These are phyloP conservation scores for Saturnispora besseyi DNA, from an alignment of 805 yeast species.

Conservation along the genomic window DNA sequence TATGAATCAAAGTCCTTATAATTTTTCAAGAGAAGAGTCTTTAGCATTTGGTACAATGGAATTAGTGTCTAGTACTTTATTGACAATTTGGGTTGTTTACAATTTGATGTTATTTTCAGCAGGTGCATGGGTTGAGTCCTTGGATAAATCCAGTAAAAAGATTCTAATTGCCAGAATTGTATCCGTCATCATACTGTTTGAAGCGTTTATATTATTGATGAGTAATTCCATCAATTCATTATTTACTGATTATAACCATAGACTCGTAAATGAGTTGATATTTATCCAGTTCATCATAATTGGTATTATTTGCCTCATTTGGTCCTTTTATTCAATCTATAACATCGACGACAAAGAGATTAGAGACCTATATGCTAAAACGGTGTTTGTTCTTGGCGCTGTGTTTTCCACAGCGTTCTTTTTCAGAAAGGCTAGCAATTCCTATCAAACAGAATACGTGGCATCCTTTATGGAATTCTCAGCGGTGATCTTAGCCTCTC, in stretches of 20 bases:
- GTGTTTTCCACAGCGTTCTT: neutral
- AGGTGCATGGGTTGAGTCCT: conserved; percentile 17
- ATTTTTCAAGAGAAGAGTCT: conserved; percentile 14
- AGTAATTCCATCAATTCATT: neutral
- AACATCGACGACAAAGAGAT: neutral
- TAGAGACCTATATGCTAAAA: neutral
- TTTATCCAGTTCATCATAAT: neutral
- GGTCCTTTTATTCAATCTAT: neutral
- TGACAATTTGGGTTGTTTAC: conserved; percentile 26
- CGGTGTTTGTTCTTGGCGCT: neutral
- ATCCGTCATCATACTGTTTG: neutral
- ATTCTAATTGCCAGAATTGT: neutral
- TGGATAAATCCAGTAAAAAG: neutral
- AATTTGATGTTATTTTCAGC: conserved; percentile 23
- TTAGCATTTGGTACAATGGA: conserved; percentile 17
- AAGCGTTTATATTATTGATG: neutral
- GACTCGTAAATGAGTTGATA: neutral
- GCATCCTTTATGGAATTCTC: neutral
- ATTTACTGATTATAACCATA: too few relatives aligned
- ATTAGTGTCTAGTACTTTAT: conserved; percentile 18
- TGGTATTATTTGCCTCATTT: neutral
- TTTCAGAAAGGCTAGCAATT: neutral
- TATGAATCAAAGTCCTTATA: conserved; percentile 24
- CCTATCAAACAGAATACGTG: neutral
- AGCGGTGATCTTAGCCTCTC: neutral